Evolutionary conservation across 768 basidiomycete species (phyloP).

Genomic region (Termitomyces sp.): DNA sequence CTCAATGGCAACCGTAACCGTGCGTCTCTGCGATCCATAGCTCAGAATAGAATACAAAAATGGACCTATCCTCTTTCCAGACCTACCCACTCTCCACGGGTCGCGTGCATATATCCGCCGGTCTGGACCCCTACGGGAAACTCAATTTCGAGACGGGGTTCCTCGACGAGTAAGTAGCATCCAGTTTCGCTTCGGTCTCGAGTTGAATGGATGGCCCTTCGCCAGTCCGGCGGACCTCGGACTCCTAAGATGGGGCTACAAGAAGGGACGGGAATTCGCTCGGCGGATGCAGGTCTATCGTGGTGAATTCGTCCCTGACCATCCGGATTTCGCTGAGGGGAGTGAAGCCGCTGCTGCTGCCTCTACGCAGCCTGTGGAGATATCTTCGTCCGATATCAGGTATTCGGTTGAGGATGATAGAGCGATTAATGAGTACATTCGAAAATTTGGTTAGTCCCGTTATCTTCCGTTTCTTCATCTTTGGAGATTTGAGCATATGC

Average conservation of each 20-base stretch:
- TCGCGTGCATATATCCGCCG: conserved; percentile 40
- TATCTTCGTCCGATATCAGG: conserved; percentile 26
- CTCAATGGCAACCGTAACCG: conserved; percentile 9
- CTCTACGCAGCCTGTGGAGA: conserved; percentile 22
- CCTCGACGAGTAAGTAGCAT: conserved; percentile 32
- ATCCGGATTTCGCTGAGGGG: conserved; percentile 31
- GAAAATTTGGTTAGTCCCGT: conserved; percentile 21
- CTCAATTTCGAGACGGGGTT: conserved; percentile 40
- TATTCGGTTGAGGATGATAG: conserved; percentile 36
- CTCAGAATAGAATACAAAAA: background rate
- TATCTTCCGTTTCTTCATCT: background rate
- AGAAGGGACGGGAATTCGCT: conserved; percentile 44
- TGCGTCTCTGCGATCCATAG: conserved; percentile 17
- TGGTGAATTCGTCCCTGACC: conserved; percentile 27
- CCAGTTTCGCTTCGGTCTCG: no score
- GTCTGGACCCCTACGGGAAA: conserved; percentile 32
- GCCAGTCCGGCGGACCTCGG: conserved; percentile 36
- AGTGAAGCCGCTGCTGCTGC: conserved; percentile 21
- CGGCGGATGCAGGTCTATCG: conserved; percentile 45
- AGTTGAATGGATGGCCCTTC: background rate
- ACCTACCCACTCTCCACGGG: conserved; percentile 45
- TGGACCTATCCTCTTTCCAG: conserved; percentile 13
- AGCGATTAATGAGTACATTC: conserved; percentile 32
- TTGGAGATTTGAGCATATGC: background rate
- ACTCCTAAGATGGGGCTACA: conserved; percentile 46